Evolutionary conservation across 371 early-diverging fungal species (phyloP).

Genomic region (Encephalitozoon romaleae): DNA sequence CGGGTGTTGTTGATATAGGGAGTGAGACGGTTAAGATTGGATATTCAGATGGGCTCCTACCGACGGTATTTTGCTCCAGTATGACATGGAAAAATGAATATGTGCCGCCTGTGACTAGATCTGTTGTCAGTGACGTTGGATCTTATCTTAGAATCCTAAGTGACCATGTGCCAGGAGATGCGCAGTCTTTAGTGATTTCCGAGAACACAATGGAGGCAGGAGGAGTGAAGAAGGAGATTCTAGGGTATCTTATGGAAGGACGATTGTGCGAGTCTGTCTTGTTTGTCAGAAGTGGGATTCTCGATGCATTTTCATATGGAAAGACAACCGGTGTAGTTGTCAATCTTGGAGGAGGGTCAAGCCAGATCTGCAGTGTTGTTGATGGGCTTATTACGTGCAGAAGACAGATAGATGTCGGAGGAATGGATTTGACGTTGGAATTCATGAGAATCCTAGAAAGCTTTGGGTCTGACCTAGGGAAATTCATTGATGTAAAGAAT

Average conservation of each 20-base stretch:
- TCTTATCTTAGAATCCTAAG: constrained; percentile 1
- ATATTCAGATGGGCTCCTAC: constrained; percentile 29
- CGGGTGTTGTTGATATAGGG: constrained; percentile 45
- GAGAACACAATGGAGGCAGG: constrained; percentile 40
- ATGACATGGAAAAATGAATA: constrained; percentile 5
- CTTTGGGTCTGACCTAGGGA: not conserved
- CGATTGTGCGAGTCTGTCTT: constrained; percentile 31
- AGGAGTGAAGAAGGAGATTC: constrained; percentile 16
- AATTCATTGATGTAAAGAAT: too few relatives aligned
- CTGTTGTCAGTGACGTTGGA: constrained; percentile 22
- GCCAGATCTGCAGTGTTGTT: constrained; percentile 41
- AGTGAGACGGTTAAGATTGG: constrained; percentile 43
- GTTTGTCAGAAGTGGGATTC: constrained; percentile 46
- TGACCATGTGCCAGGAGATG: not conserved
- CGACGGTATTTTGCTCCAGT: constrained; percentile 17
- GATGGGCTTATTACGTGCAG: constrained; percentile 41
- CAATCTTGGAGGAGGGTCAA: constrained; percentile 31
- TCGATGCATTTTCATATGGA: constrained; percentile 51
- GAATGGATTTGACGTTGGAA: constrained; percentile 1
- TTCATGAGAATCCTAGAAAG: not conserved
- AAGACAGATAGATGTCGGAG: constrained; percentile 31
- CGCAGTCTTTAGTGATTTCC: constrained; percentile 27
- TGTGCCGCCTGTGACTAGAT: constrained; percentile 5
- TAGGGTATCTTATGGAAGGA: constrained; percentile 40
- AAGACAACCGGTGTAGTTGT: constrained; percentile 41